Base-by-base conservation (phyloP, 345 rosid genomes). In the Eucalyptus sp. region DNA sequence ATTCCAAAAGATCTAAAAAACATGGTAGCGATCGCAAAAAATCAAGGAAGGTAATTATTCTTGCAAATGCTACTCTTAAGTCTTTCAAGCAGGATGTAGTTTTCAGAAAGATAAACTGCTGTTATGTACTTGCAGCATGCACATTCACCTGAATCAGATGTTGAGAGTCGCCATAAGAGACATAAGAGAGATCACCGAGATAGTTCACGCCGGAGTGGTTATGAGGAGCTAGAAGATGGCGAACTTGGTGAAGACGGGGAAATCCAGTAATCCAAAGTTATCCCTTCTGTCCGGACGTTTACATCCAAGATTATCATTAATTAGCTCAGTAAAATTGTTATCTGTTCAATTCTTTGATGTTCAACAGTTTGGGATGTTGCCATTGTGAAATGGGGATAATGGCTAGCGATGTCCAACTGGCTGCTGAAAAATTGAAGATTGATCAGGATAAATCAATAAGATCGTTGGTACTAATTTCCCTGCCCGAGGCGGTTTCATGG, bases 241-340 rank as follows among this genome's bases (percentile, higher is more conserved):
- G 99, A 98, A 89, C 92, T 98, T 71, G 99, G 99, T 25, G 97
- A 95, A 88, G 99, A 96, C 79, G 98, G 98, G 54, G 99, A 98
- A 93, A 96, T 96, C 89, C 90, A 86, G 89, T 94, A 95, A 92
- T 90, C 89, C 24, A 86, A 66, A 44, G 48, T 76, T 31, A 64
- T 20, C 3, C 13, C 84, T 41, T 71, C 83, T 20, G 84, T 76
- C 46, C 2, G 8, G 84, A 41, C 48, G 1, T 76, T 76, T 76
- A 20, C 48, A 76, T 76, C 48, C 84, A 76, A 76, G 27, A 76
- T 76, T 1, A 76, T 44, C 84, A 76, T 76, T 41, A 41, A 76
- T 3, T 41, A 11, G 84, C 27, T 76, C 84, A 18, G 84, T 76
- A 41, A 76, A 37, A 76, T 76, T 22, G 44, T 71, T 33, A 37